Evolutionary conservation across 306 rosid genomes (phyloP).

Genomic region (Cucurbita moschata): DNA sequence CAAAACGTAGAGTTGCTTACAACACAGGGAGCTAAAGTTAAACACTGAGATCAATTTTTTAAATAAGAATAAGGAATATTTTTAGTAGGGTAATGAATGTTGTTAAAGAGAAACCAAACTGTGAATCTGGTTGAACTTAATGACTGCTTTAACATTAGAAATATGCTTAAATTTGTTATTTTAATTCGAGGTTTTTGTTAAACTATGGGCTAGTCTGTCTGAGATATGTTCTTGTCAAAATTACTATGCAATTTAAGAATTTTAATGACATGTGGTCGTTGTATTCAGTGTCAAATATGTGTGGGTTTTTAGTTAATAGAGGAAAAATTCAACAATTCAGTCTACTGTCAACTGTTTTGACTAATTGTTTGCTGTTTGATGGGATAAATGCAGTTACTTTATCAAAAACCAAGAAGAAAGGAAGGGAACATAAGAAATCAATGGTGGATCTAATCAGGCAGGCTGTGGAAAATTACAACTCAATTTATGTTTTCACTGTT

Average conservation of each 20-base stretch:
- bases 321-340: not conserved
- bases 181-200: not conserved
- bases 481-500: conserved; percentile 55
- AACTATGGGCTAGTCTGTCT: not conserved
- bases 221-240: not conserved
- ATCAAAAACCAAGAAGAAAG: conserved; percentile 87
- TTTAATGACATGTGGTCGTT: not conserved
- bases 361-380: not conserved
- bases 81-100: not conserved
- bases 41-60: not conserved
- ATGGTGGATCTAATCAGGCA: conserved; percentile 46
- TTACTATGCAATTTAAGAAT: not conserved
- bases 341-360: not conserved
- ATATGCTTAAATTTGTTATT: not conserved
- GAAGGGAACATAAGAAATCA: conserved; percentile 66
- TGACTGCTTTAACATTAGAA: not conserved
- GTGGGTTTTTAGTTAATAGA: not conserved
- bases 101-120: not conserved
- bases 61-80: not conserved
- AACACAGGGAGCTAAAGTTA: not conserved
- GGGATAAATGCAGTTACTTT: conserved; percentile 49
- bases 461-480: conserved; percentile 56
- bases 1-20: not conserved
- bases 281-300: not conserved
- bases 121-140: not conserved